Evolutionary conservation across 208 protist species (phyloP), one percentile per base, ranked within the genome.

Genomic region (Wallacemonas collosoma): DNA sequence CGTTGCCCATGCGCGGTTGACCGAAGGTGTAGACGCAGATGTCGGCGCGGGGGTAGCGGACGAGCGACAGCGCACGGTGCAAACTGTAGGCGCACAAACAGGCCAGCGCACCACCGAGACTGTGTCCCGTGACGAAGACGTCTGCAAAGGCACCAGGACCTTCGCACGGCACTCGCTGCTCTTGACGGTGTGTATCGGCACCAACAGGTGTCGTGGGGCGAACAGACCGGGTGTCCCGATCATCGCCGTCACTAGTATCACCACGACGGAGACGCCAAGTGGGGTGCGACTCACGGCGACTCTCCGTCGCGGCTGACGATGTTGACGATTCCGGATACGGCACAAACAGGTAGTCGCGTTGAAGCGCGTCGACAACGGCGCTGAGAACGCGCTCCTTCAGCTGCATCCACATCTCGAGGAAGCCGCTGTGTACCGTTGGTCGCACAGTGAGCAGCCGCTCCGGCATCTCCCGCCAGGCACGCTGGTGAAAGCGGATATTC

Each of bases 11-110:
- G 26, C 86, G 83, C 12, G 89, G 91, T 64, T 90, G 87, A 2
- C 91, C 91, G 69, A 89, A 96, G 8, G 91, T 93, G 75, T 94
- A 96, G 64, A 96, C 89, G 1, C 85, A 83, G 12, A 91, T 36
- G 50, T 88, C 82, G 6, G 82, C 64, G 47, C 87, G 68, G 1
- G 85, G 84, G 69, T 94, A 94, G 0, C 71, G 55, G 36, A 89
- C 63, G 5, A 87, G 53, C 1, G 83, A 69, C 56, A 95, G 80
- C 71, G 85, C 73, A n/a, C 77, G 80, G 11, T 79, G 76, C 53
- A 96, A 50, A 50, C 75, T 89, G 82, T 93, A 94, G 8, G 91
- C 91, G 69, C 89, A 94, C 17, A 96, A 75, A 15, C 65, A 83
- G 9, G 89, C 91, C n/a, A 96, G 68, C 0, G 89, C 89, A 1